Conservation (phyloP, 176 grass and related monocot species). For the Cenchrus americanus region DNA sequence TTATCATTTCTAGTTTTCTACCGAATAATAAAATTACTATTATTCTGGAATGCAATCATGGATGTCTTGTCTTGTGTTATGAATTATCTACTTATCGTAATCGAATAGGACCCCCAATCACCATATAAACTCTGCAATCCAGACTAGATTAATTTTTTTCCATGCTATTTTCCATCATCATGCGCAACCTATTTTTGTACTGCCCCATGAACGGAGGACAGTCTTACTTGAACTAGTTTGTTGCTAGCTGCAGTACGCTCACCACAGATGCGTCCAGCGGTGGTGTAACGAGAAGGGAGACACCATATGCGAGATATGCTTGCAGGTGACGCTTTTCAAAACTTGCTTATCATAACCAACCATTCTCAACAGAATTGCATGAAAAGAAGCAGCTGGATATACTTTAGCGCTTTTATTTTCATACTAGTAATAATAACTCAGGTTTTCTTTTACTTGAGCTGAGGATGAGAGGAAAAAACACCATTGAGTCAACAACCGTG, state of each 20-base stretch:
- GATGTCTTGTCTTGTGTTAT: not conserved
- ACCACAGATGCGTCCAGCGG: constrained; percentile 73
- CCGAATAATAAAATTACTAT: not conserved
- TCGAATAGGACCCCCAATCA: not conserved
- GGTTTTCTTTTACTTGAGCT: not conserved
- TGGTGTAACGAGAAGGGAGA: constrained; percentile 96
- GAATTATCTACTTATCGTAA: not conserved
- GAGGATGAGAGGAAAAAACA: not conserved
- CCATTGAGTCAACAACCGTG: not conserved
- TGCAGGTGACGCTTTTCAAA: constrained; percentile 62
- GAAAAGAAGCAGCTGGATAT: constrained; percentile 23
- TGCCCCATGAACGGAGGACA: not conserved
- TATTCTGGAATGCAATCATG: not conserved
- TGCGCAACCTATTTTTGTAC: not conserved
- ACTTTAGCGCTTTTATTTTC: not conserved
- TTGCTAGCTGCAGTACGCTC: constrained; percentile 69
- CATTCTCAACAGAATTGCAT: constrained; percentile 23
- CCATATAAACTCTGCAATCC: not conserved
- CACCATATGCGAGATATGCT: constrained; percentile 86
- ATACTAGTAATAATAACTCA: not conserved
- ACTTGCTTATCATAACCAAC: constrained; percentile 1
- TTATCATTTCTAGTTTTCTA: not conserved
- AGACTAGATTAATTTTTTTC: not conserved
- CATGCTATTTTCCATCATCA: not conserved
- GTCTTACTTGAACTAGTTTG: constrained; percentile 32